Base-by-base conservation (phyloP, 148 eudicot species). In the Simmondsia chinensis region DNA sequence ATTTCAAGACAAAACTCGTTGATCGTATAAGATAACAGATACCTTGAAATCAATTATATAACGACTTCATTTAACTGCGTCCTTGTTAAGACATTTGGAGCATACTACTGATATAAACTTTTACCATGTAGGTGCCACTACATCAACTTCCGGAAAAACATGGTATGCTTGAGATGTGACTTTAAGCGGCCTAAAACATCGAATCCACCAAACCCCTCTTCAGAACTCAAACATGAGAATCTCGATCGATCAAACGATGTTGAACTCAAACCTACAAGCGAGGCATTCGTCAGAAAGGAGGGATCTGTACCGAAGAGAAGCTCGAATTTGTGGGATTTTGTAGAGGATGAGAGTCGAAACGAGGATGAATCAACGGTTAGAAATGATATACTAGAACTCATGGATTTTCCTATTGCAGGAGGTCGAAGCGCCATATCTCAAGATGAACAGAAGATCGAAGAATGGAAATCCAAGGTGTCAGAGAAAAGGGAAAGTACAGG, bases 61-160 rank as follows among this genome's bases (percentile, higher is more conserved):
- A n/a, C n/a, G n/a, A 10, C 46, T 21, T 41, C 44, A 35, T 2
- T 36, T n/a, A n/a, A n/a, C n/a, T n/a, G n/a, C n/a, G n/a, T n/a
- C n/a, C n/a, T n/a, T n/a, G n/a, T n/a, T n/a, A n/a, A n/a, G n/a
- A n/a, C n/a, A n/a, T n/a, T n/a, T n/a, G n/a, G n/a, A n/a, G n/a
- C n/a, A n/a, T n/a, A n/a, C n/a, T 4, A 18, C 2, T 6, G 21
- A 23, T 6, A 9, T 4, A 9, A 14, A 29, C n/a, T 31, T 3
- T 50, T 13, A 2, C 57, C 26, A 39, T 71, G 63, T 48, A 80
- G 87, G 69, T 80, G 87, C 59, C 74, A 66, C 51, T 80, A 75
- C 64, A 56, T 80, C 54, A 80, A 80, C 45, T 80, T 80, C 64
- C 65, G 65, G 56, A 69, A 59, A 50, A 80, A 80, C 52, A 47